Base-by-base conservation (phyloP, 768 basidiomycete genomes). In the Leccinum barrowsii region DNA sequence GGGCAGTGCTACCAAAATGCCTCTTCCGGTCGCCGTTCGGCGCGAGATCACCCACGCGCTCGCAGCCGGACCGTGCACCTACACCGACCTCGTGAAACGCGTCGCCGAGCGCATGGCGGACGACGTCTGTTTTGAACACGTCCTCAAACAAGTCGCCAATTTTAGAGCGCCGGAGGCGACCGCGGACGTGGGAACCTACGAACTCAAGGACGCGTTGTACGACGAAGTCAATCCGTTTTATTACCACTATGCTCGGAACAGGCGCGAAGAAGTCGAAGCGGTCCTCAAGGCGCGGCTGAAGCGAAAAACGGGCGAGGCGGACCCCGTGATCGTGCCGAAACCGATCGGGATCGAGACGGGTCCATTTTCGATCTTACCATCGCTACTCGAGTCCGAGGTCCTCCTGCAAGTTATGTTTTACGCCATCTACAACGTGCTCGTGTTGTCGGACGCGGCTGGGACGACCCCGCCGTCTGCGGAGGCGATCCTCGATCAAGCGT, bases 191-290 rank as follows among this genome's bases (percentile, higher is more conserved):
- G 96, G 97, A 0, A 75, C 84, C n/a, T 98, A 98, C 73, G 87
- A 94, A 60, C 83, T 98, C 54, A 89, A 86, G 70, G 85, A 92
- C 49, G 90, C 89, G 64, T 79, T 77, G 19, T 94, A 85, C 71
- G 88, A 86, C 60, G 90, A 97, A 62, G 89, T 98, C 62, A 90
- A 98, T 66, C 94, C 95, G 0, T 97, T 94, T 75, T 97, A 95
- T 77, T 91, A 89, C 68, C 95, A 98, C 69, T 98, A 97, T 71
- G 89, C 92, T 15, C 82, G 95, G 42, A 98, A 98, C 75, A 87
- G 92, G 64, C 83, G 94, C 42, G 92, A 96, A 65, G 92, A 94
- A 69, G 96, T 93, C 24, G 93, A 94, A 67, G 83, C 78, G 44
- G 82, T 90, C 4, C 75, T 95, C 50, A 80, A 84, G 59, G 81